Percentiles rank a stretch among this genome's conserved stretches.
phyloP scores from a whole-genome alignment of 2,329 filamentous ascomycete genomes.

The Metarhizium brunneum region DNA sequence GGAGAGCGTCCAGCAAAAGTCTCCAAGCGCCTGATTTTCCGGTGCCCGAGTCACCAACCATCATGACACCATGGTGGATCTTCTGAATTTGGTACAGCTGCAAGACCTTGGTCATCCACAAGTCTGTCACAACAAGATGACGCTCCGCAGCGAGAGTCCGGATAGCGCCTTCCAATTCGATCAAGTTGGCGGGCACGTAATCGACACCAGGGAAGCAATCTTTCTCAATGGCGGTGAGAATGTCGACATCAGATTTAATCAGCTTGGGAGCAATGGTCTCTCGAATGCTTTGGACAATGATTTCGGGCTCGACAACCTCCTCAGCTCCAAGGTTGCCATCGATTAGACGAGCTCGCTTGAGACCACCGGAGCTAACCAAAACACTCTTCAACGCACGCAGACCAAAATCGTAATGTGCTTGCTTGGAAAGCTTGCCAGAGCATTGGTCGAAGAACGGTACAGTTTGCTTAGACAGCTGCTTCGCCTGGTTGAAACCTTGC shows the following conservation, averaged over 20 bases:
- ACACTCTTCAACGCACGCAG: conserved; percentile 97
- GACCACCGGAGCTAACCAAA: conserved; percentile 88
- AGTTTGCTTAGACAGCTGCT: conserved; percentile 85
- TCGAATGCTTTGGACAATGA: conserved; percentile 95
- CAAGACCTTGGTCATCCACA: conserved; percentile 95
- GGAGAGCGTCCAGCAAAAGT: conserved; percentile 80
- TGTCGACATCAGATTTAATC: conserved; percentile 82
- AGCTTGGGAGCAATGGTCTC: conserved; percentile 98
- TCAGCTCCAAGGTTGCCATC: conserved; percentile 53
- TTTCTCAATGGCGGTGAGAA: conserved; percentile 74
- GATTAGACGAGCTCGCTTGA: conserved; percentile 75
- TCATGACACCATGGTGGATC: conserved; percentile 99
- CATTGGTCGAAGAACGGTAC: conserved; percentile 98
- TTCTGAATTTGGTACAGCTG: conserved; percentile 97
- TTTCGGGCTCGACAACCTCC: conserved; percentile 82
- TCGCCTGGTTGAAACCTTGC: conserved; percentile 95
- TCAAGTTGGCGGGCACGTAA: conserved; percentile 83
- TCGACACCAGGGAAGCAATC: conserved; percentile 86
- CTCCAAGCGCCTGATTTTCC: conserved; percentile 97
- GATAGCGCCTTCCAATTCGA: conserved; percentile 71
- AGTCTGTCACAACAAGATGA: conserved; percentile 81
- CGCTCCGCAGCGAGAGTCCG: conserved; percentile 73
- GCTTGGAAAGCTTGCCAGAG: conserved; percentile 71
- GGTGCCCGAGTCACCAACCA: conserved; percentile 96
- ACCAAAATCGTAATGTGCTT: conserved; percentile 98